These are phyloP conservation scores for Tolypocladium ovalisporum DNA, from an alignment of 2,329 filamentous ascomycete species.

Conservation along the genomic window DNA sequence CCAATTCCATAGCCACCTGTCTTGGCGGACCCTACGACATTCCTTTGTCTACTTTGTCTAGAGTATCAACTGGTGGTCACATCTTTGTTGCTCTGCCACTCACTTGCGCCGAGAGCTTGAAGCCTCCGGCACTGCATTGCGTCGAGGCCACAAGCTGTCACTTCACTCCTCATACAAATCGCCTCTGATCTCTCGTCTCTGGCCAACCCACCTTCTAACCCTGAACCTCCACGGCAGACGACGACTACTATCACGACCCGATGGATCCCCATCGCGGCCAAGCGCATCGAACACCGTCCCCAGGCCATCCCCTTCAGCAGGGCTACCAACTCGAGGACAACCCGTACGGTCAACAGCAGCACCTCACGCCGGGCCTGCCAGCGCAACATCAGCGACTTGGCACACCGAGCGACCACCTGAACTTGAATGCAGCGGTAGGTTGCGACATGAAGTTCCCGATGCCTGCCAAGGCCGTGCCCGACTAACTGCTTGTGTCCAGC, in stretches of 20 bases:
- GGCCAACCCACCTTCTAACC: slow-evolving; percentile 9
- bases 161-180: neutral
- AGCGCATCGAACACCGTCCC: slow-evolving; percentile 61
- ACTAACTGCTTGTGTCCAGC: slow-evolving; percentile 19
- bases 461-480: neutral
- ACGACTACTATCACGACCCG: slow-evolving; percentile 48
- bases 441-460: too few species aligned
- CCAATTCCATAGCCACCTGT: neutral
- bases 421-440: slow-evolving; percentile 74
- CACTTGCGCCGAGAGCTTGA: neutral
- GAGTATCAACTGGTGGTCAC: neutral
- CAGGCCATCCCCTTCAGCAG: slow-evolving; percentile 59
- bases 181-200: neutral
- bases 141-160: neutral
- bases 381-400: slow-evolving; percentile 26
- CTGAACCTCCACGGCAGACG: slow-evolving; percentile 26
- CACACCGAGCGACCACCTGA: slow-evolving; percentile 64
- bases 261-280: slow-evolving; percentile 38
- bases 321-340: slow-evolving; percentile 78
- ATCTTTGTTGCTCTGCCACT: neutral
- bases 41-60: neutral
- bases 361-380: slow-evolving; percentile 17
- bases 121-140: neutral
- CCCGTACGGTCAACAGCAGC: slow-evolving; percentile 49
- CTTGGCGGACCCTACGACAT: neutral